Evolutionary conservation across 1,284 basidiomycete species (phyloP), one percentile per base, ranked within the genome.

Genomic region (Sphaerobolus stellatus): DNA sequence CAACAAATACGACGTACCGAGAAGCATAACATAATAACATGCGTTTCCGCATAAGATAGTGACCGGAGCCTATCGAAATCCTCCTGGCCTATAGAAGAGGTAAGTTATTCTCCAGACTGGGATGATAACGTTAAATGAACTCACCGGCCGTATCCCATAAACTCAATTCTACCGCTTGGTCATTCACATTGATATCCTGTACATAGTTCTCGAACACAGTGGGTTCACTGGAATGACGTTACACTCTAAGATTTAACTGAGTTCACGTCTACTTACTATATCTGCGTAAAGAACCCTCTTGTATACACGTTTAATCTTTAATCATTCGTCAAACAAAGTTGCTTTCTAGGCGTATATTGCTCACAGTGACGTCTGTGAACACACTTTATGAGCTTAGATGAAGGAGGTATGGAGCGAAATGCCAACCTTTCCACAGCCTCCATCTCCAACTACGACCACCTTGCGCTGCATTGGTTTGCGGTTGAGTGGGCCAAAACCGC

Each of bases 101-200:
- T 24, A 8, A 43, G 22, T 43, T 14, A 24, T 7, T 11, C 20
- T 14, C 20, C 28, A 24, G 13, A 24, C 28, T 9, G 5, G 7
- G 22, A 7, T 7, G n/a, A 43, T 24, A 43, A 27, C 40, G 46
- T 40, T 36, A 28, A 50, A 22, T 20, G 50, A 46, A 74, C 83
- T 61, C 64, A 92, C 93, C 93, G 34, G 95, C 95, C 38, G 95
- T 98, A 69, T 98, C 96, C 95, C 95, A 98, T 56, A 98, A 68
- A 65, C 92, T 92, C 47, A 98, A 76, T 66, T 98, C 95, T 11
- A 98, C 86, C 20, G 81, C 68, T 61, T 90, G 86, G 30, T 90
- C 90, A 56, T 94, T 92, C 24, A 97, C 82, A 58, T 80, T 80
- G 45, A 94, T 71, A 60, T 91, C 88, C 66, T 94, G 90, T 5